Evolutionary conservation across 164 flowering plant species (phyloP).

Genomic region (Chimonanthus praecox): DNA sequence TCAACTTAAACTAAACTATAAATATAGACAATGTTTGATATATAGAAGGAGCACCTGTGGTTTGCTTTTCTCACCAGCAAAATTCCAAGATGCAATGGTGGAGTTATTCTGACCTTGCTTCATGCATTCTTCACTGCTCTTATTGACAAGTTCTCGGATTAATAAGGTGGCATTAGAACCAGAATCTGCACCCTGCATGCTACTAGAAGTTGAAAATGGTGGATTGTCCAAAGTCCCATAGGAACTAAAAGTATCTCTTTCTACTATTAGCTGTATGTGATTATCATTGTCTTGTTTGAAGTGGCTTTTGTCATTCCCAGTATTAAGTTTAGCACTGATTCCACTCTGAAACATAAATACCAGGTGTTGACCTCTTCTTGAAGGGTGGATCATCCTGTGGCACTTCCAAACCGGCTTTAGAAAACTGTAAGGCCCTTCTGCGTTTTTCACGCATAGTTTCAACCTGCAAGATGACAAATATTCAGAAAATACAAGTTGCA

Average conservation of each 20-base stretch:
- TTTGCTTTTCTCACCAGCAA: conserved; percentile 11
- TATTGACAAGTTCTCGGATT: conserved; percentile 5
- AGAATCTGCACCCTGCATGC: conserved; percentile 8
- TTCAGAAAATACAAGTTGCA: background rate
- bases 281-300: conserved; percentile 8
- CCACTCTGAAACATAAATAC: conserved; percentile 22
- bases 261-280: conserved; percentile 1
- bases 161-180: conserved; percentile 7
- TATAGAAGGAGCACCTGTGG: conserved; percentile 22
- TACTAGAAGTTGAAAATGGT: conserved; percentile 16
- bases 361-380: conserved; percentile 21
- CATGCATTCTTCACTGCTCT: background rate
- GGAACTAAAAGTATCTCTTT: conserved; percentile 11
- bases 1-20: background rate
- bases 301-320: conserved; percentile 12
- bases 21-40: background rate
- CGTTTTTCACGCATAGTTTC: conserved; percentile 71
- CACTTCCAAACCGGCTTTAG: conserved; percentile 59
- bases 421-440: conserved; percentile 49
- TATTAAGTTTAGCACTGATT: conserved; percentile 10
- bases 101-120: conserved; percentile 16
- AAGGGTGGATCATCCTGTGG: conserved; percentile 29
- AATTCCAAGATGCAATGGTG: background rate
- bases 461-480: conserved; percentile 29
- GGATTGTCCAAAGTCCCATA: conserved; percentile 14